Conservation (phyloP, 2,329 filamentous ascomycete genomes). For the Aspergillus chevalieri region DNA sequence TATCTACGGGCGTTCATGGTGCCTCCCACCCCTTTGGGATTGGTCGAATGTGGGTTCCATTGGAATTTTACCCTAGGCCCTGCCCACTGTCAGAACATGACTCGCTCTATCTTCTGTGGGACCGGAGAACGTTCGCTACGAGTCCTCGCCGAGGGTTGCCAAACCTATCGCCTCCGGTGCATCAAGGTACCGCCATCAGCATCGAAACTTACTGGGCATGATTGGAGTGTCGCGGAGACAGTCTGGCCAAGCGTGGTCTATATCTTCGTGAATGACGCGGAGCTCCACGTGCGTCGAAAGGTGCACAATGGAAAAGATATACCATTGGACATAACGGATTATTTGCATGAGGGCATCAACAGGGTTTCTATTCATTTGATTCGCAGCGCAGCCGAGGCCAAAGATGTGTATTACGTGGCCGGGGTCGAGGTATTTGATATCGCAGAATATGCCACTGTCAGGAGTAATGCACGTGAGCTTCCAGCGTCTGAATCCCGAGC, state of each 20-base stretch:
- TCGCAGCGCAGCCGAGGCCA: conserved; percentile 31
- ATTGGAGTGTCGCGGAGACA: conserved; percentile 61
- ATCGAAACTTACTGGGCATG: conserved; percentile 35
- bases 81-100: conserved; percentile 28
- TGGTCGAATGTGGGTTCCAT: conserved; percentile 17
- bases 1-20: conserved; percentile 29
- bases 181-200: conserved; percentile 39
- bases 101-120: conserved; percentile 8
- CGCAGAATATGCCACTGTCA: conserved; percentile 36
- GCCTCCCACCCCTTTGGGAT: conserved; percentile 24
- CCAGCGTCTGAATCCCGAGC: conserved; percentile 47
- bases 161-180: conserved; percentile 65
- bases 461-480: conserved; percentile 34
- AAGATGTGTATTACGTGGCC: conserved; percentile 47
- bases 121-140: conserved; percentile 22
- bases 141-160: conserved; percentile 46
- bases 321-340: conserved; percentile 64
- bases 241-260: conserved; percentile 67
- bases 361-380: conserved; percentile 49
- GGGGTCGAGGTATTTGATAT: conserved; percentile 66
- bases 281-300: conserved; percentile 58
- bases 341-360: conserved; percentile 58
- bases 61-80: conserved; percentile 33
- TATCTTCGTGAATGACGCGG: conserved; percentile 58
- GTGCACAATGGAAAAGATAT: conserved; percentile 68